These are phyloP conservation scores for Nicotiana tabacum DNA, from an alignment of 257 asterid species.

Conservation along the genomic window DNA sequence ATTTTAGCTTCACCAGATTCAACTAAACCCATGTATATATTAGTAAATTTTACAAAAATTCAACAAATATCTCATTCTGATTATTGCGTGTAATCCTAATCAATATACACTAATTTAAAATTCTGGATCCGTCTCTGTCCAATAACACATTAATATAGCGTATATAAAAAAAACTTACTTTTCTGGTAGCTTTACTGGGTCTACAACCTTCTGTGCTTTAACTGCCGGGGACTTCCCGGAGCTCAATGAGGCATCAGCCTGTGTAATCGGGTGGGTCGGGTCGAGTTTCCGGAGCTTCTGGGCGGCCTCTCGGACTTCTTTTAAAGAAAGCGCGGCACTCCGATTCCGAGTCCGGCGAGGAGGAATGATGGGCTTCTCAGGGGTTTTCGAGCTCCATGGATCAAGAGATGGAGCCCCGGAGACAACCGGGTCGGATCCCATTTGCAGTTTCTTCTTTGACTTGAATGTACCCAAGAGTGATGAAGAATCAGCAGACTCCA, in stretches of 20 bases:
- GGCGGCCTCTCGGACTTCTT: slow-evolving; percentile 57
- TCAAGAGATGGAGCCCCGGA: slow-evolving; percentile 14
- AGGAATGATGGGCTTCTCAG: slow-evolving; percentile 47
- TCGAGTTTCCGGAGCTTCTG: slow-evolving; percentile 39
- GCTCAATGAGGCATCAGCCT: not conserved
- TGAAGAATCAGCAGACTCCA: slow-evolving; percentile 39
- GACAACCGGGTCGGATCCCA: not conserved
- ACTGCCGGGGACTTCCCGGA: slow-evolving; percentile 14
- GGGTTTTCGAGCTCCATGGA: slow-evolving; percentile 57
- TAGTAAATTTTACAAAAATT: no score
- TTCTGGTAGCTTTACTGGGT: not conserved
- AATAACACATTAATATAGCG: not conserved
- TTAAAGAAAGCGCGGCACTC: slow-evolving; percentile 47
- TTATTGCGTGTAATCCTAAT: no score
- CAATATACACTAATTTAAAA: no score
- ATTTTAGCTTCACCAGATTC: no score
- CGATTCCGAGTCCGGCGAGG: slow-evolving; percentile 50
- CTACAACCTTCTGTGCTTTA: slow-evolving; percentile 26
- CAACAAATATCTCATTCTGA: no score
- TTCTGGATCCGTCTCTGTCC: not conserved
- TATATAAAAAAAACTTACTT: not conserved
- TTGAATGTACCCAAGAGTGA: slow-evolving; percentile 30
- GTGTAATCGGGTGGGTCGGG: not conserved
- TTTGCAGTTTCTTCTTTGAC: slow-evolving; percentile 39
- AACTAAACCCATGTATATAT: no score